Evolutionary conservation across 2,329 filamentous ascomycete species (phyloP), one percentile per base, ranked within the genome.

Genomic region (Beauveria sp.): DNA sequence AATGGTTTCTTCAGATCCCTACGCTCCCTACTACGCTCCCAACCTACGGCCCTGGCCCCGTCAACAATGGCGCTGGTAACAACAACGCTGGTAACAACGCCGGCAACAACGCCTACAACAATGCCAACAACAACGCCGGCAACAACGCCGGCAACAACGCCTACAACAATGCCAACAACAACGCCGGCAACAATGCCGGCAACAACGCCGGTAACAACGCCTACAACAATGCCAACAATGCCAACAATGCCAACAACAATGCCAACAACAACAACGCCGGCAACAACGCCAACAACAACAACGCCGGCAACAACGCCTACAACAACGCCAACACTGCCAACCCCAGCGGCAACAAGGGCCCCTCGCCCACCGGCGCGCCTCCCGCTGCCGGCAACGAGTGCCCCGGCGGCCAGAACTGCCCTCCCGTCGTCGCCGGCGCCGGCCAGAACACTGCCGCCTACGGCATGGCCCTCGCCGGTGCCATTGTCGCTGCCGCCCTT

Each of bases 401-500:
- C 24, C 14, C 38, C 22, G 12, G 12, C 38, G 52, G 24, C 34
- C 18, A 24, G n/a, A 16, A 20, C 34, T 20, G 51, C 42, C 53
- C 59, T 34, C 52, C 63, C 52, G 62, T 66, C 59, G 52, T 63
- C 59, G 66, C 63, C 54, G 65, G 60, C 50, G 66, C 65, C 18
- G 62, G 63, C 30, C 61, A 57, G 57, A 58, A 64, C 49, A 47
- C 63, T 50, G 62, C 63, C 40, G 63, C 64, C 16, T 63, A 66
- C 63, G 66, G 67, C 20, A 64, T 67, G 22, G 66, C 70, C 57
- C 65, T 71, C 54, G 67, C 69, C 40, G 68, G 66, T 7, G 68
- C 66, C 52, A 70, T 68, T 45, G 66, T 68, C 40, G 67, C 65
- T 22, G 55, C 68, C 46, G 69, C 69, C 20, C 1, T 58, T n/a